These are phyloP conservation scores for Amanita subjunquillea DNA, from an alignment of 768 basidiomycete species.

Conservation along the genomic window DNA sequence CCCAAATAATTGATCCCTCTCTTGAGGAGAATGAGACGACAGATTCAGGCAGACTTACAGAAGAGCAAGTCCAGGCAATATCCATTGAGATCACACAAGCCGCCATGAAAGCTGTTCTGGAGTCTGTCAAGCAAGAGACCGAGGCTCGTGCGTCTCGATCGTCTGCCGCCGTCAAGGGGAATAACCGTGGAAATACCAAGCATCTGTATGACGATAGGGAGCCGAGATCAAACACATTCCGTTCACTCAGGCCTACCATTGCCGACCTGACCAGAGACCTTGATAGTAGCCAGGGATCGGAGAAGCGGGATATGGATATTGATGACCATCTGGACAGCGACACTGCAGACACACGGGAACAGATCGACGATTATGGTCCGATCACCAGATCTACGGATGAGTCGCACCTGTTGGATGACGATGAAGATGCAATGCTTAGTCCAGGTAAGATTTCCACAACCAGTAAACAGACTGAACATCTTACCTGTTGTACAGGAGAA, in stretches of 20 bases:
- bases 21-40: constrained; percentile 12
- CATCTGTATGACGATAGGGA: neutral
- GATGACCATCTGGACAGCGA: constrained; percentile 3
- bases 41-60: constrained; percentile 13
- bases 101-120: constrained; percentile 23
- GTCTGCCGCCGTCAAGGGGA: neutral
- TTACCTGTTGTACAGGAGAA: neutral
- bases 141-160: constrained; percentile 5
- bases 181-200: neutral
- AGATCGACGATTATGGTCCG: constrained; percentile 20
- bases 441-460: constrained; percentile 38
- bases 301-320: neutral
- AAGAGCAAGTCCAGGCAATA: constrained; percentile 14
- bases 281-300: neutral
- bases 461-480: neutral
- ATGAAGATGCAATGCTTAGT: constrained; percentile 59
- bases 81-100: constrained; percentile 14
- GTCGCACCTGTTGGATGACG: constrained; percentile 39
- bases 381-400: constrained; percentile 36
- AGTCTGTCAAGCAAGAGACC: constrained; percentile 18
- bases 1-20: constrained; percentile 16
- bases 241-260: neutral
- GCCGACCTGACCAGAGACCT: neutral
- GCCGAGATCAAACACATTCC: neutral
- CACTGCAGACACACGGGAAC: neutral